Percentiles rank a stretch among this genome's conserved stretches.
phyloP scores from a whole-genome alignment of 495 filamentous ascomycete genomes.

The Podospora comata region DNA sequence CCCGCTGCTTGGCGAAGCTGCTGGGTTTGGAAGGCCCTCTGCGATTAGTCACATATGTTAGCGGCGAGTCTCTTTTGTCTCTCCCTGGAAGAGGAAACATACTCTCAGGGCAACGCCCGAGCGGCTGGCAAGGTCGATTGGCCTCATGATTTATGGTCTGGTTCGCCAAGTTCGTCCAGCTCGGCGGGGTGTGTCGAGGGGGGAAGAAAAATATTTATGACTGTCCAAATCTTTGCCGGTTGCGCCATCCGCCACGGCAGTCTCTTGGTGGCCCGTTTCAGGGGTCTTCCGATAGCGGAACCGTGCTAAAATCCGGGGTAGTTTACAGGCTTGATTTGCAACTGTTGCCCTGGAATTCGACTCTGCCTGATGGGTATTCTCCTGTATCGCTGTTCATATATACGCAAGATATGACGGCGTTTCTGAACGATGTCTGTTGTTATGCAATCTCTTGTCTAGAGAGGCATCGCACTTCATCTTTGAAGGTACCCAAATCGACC shows the following conservation, averaged over 20 bases:
- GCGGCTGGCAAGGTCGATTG: slow-evolving; percentile 41
- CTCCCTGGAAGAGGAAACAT: neutral
- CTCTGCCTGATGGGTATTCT: neutral
- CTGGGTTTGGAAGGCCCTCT: slow-evolving; percentile 33
- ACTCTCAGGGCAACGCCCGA: slow-evolving; percentile 37
- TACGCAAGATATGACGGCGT: neutral
- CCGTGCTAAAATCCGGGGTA: slow-evolving; percentile 16
- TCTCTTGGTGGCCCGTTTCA: slow-evolving; percentile 7
- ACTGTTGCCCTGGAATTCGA: neutral
- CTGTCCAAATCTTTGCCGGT: slow-evolving; percentile 6
- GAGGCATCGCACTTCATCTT: neutral
- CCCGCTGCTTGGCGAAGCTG: slow-evolving; percentile 21
- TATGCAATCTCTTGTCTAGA: neutral
- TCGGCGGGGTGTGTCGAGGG: slow-evolving; percentile 12
- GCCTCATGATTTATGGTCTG: slow-evolving; percentile 32
- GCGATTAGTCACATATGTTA: neutral
- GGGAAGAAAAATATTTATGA: slow-evolving; percentile 10
- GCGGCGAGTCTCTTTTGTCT: neutral
- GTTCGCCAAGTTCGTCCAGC: slow-evolving; percentile 15
- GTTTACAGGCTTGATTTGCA: neutral
- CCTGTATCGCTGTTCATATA: neutral
- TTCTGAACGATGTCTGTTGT: neutral
- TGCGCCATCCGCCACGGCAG: slow-evolving; percentile 15
- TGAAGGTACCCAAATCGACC: neutral
- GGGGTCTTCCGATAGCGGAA: slow-evolving; percentile 21